These are phyloP conservation scores for Hymenoscyphus albidus DNA, from an alignment of 2,329 filamentous ascomycete genomes.

Conservation along the genomic window DNA sequence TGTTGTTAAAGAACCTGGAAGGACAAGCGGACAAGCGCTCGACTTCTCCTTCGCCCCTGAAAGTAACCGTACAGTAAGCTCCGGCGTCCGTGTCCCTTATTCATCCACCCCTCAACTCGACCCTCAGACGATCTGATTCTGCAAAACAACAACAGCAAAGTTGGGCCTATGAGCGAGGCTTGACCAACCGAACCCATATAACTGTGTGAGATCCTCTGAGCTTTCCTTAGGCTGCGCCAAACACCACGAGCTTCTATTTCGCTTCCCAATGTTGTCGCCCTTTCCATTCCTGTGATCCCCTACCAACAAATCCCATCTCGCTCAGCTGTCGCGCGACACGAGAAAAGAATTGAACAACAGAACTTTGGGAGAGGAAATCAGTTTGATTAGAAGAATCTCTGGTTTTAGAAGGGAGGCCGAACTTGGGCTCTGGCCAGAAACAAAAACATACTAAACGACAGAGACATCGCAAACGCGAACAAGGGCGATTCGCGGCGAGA, in stretches of 20 bases:
- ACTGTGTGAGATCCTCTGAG: neutral
- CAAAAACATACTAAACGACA: neutral
- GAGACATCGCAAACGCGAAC: neutral
- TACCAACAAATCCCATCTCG: neutral
- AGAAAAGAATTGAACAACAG: neutral
- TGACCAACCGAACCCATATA: neutral
- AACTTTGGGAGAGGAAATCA: neutral
- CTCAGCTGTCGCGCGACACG: conserved; percentile 1
- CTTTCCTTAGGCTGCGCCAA: neutral
- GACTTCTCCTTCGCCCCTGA: neutral
- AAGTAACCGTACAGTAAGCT: neutral
- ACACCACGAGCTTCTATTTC: neutral
- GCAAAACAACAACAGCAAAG: neutral
- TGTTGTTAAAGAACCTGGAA: neutral
- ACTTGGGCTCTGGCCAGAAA: neutral
- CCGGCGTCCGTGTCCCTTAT: neutral
- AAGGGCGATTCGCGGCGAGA: neutral
- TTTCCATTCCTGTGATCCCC: neutral
- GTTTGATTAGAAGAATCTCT: neutral
- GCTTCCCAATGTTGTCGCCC: neutral
- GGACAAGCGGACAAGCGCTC: too few species aligned
- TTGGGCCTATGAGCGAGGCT: neutral
- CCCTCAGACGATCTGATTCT: neutral
- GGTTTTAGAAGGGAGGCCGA: neutral
- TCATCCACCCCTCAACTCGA: neutral